phyloP scores from a whole-genome alignment of 441 rosid species.

The Pelargonium citronellum region DNA sequence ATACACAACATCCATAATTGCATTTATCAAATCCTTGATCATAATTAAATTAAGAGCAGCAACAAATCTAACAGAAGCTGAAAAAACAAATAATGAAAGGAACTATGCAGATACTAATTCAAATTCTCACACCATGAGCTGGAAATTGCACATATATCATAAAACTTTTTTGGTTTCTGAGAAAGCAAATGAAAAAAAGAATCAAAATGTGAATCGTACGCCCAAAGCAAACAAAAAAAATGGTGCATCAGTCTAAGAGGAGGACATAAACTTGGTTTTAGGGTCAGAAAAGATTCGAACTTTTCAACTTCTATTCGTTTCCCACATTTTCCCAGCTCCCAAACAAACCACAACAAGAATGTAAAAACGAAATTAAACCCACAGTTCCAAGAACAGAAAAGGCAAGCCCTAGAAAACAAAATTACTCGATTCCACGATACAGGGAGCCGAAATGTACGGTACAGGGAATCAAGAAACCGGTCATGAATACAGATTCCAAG shows the following conservation, averaged over 20 bases:
- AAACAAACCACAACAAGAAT: conserved; percentile 15
- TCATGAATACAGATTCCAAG: neutral
- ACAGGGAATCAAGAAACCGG: conserved; percentile 1
- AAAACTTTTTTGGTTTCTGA: neutral
- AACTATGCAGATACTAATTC: neutral
- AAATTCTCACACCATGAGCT: neutral
- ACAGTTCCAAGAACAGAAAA: neutral
- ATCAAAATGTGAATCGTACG: neutral
- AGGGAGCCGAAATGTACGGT: neutral
- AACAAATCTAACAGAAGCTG: neutral
- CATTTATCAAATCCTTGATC: no score
- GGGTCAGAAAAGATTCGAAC: neutral
- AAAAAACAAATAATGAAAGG: neutral
- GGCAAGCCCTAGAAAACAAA: conserved; percentile 8
- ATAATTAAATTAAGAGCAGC: no score
- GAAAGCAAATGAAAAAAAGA: neutral
- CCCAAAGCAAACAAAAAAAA: neutral
- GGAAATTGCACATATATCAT: neutral
- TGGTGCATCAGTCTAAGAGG: neutral
- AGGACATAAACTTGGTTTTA: neutral
- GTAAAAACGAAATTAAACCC: conserved; percentile 2
- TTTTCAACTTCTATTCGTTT: neutral
- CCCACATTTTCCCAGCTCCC: conserved; percentile 22
- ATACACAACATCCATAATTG: neutral
- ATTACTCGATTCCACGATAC: neutral